Conservation (phyloP, 1,284 basidiomycete genomes). For the Spongispora temasekensis region DNA sequence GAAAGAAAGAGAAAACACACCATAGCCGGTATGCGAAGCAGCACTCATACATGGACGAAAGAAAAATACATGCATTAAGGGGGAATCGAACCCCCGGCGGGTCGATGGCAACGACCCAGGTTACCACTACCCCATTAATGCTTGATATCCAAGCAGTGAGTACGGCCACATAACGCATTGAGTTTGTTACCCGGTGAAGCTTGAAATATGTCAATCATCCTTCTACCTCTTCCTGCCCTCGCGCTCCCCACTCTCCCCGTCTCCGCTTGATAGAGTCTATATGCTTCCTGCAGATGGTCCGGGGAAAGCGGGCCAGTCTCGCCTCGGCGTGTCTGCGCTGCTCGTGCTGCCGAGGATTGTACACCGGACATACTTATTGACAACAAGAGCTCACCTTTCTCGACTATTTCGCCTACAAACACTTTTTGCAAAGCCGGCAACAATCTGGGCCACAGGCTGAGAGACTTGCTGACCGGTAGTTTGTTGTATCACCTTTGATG, state of each 20-base stretch:
- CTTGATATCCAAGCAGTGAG: conserved; percentile 7
- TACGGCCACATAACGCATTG: no score
- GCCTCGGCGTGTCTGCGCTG: conserved; percentile 70
- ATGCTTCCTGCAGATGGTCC: conserved; percentile 86
- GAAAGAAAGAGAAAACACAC: no score
- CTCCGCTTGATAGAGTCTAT: conserved; percentile 79
- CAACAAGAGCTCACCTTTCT: conserved; percentile 60
- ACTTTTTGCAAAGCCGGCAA: conserved; percentile 90
- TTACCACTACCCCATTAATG: conserved; percentile 41
- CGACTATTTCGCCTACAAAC: conserved; percentile 90
- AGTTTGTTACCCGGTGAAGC: not conserved
- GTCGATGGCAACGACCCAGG: conserved; percentile 49
- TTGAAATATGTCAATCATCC: conserved; percentile 18
- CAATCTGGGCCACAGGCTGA: conserved; percentile 83
- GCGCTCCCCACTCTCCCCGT: conserved; percentile 78
- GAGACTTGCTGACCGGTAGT: conserved; percentile 82
- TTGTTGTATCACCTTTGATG: conserved; percentile 77
- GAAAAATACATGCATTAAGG: conserved; percentile 23
- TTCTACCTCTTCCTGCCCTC: conserved; percentile 62
- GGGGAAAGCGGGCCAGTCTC: conserved; percentile 81
- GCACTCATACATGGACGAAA: no score
- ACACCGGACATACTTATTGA: not conserved
- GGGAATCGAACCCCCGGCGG: conserved; percentile 50
- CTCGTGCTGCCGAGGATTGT: conserved; percentile 57
- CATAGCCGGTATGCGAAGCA: no score